phyloP scores from a whole-genome alignment of 129 eudicot genomes.

The Mikania micrantha region DNA sequence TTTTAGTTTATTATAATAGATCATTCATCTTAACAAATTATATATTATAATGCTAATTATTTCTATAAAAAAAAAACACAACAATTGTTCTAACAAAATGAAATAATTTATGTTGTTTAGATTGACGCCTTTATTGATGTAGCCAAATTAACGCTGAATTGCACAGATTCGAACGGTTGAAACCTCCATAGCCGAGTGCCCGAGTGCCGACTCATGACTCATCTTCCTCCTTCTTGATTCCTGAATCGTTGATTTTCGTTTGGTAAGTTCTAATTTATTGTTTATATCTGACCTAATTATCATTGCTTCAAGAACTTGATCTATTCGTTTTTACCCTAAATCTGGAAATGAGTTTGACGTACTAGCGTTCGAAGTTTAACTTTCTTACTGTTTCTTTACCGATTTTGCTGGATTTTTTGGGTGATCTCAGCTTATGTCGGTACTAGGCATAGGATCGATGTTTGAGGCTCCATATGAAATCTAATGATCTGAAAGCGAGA shows the following conservation, averaged over 20 bases:
- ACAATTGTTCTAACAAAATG: too few relatives aligned
- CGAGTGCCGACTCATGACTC: too few relatives aligned
- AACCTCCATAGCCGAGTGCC: slow-evolving; percentile 10
- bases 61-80: too few relatives aligned
- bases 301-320: not conserved
- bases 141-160: slow-evolving; percentile 18
- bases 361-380: not conserved
- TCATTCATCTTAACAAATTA: too few relatives aligned
- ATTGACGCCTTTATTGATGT: too few relatives aligned
- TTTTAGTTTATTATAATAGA: too few relatives aligned
- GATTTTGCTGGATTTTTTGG: not conserved
- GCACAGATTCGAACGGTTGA: slow-evolving; percentile 13
- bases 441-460: not conserved
- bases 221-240: not conserved
- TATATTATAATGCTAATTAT: too few relatives aligned
- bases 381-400: not conserved
- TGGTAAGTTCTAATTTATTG: not conserved
- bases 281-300: not conserved
- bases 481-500: not conserved
- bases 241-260: not conserved
- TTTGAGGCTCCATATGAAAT: not conserved
- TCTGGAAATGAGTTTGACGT: not conserved
- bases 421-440: not conserved
- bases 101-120: too few relatives aligned
- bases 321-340: not conserved